phyloP scores from a whole-genome alignment of 768 basidiomycete genomes.

The Exidia glandulosa region DNA sequence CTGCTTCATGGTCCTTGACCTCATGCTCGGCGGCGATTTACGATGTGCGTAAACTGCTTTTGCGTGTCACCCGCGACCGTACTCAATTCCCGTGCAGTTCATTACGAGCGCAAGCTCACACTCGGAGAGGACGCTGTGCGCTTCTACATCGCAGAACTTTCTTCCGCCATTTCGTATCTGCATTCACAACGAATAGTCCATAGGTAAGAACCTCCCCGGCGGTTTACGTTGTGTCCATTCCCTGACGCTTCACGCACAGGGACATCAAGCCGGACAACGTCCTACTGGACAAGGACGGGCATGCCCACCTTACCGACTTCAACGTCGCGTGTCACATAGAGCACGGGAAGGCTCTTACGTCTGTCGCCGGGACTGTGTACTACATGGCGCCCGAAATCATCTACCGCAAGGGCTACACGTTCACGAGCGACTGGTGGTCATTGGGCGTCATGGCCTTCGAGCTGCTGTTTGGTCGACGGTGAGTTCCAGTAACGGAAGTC shows the following conservation, averaged over 20 bases:
- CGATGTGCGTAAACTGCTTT: slow-evolving; percentile 21
- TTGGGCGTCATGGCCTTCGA: slow-evolving; percentile 86
- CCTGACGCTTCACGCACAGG: slow-evolving; percentile 16
- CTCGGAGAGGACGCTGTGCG: slow-evolving; percentile 25
- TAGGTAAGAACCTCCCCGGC: slow-evolving; percentile 24
- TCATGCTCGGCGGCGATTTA: slow-evolving; percentile 35
- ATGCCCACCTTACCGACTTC: slow-evolving; percentile 43
- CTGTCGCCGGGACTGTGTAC: slow-evolving; percentile 40
- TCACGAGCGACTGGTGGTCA: slow-evolving; percentile 94
- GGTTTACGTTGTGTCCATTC: slow-evolving; percentile 17
- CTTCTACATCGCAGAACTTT: slow-evolving; percentile 35
- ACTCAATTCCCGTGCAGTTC: slow-evolving; percentile 39
- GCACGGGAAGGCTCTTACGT: slow-evolving; percentile 30
- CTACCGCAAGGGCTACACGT: slow-evolving; percentile 72
- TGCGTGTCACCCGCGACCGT: background rate
- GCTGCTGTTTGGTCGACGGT: slow-evolving; percentile 42
- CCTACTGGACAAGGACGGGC: slow-evolving; percentile 37
- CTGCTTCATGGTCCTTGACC: slow-evolving; percentile 39
- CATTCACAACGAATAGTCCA: slow-evolving; percentile 38
- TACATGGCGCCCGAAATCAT: slow-evolving; percentile 27
- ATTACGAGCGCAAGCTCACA: slow-evolving; percentile 53
- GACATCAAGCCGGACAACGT: slow-evolving; percentile 45
- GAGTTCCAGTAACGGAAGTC: background rate
- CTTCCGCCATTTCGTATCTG: slow-evolving; percentile 33
- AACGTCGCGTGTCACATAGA: slow-evolving; percentile 43